Evolutionary conservation across 2,329 filamentous ascomycete species (phyloP).

Genomic region (Neonectria coccinea): DNA sequence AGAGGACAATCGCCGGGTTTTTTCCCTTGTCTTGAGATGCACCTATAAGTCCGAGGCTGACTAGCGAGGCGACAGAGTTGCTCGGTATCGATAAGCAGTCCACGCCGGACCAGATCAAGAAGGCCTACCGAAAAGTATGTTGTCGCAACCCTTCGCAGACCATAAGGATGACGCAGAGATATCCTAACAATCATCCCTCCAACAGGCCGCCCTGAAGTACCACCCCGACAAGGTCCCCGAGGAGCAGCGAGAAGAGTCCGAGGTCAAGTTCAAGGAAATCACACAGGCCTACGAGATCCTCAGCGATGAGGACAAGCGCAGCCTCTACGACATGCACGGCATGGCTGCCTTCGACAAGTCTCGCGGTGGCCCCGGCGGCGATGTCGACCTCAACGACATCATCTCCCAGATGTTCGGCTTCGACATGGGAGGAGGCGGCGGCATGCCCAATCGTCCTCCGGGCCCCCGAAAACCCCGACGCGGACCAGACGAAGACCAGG

Average conservation of each 20-base stretch:
- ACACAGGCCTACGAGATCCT: conserved; percentile 98
- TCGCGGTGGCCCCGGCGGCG: conserved; percentile 74
- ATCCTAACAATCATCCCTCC: conserved; percentile 24
- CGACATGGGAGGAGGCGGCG: conserved; percentile 70
- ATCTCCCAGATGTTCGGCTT: conserved; percentile 92
- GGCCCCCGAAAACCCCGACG: conserved; percentile 73
- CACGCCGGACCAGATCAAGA: conserved; percentile 86
- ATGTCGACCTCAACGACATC: conserved; percentile 90
- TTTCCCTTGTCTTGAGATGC: conserved; percentile 1
- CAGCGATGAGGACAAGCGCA: conserved; percentile 91
- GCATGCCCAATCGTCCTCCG: conserved; percentile 57
- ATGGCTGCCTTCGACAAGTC: conserved; percentile 94
- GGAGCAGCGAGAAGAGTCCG: conserved; percentile 84
- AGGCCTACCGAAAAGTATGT: conserved; percentile 91
- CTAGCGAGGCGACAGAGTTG: conserved; percentile 68
- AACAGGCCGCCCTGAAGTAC: conserved; percentile 83
- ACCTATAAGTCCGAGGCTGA: conserved; percentile 19
- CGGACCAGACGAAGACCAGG: conserved; percentile 86
- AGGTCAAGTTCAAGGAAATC: conserved; percentile 91
- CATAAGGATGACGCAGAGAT: neutral
- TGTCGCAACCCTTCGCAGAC: neutral
- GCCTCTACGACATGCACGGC: conserved; percentile 92
- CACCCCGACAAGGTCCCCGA: conserved; percentile 97
- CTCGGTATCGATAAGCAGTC: conserved; percentile 80
- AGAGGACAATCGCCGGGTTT: conserved; percentile 5